phyloP scores from a whole-genome alignment of 768 basidiomycete genomes.

The Mycena rosella region DNA sequence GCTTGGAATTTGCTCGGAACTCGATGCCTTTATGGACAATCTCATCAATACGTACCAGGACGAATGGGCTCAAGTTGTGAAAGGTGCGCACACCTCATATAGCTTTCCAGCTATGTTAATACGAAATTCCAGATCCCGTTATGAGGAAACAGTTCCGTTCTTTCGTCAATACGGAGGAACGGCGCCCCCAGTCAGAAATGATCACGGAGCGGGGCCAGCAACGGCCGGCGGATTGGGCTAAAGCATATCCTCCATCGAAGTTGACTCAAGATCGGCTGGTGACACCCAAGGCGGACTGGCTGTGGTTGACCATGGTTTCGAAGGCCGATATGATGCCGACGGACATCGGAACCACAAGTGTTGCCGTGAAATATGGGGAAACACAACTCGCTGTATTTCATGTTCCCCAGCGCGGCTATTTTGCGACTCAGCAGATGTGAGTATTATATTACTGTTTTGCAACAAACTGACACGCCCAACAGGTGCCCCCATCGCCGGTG shows the following conservation, averaged over 20 bases:
- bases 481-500: slow-evolving; percentile 55
- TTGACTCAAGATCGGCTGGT: slow-evolving; percentile 53
- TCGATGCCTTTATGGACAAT: slow-evolving; percentile 76
- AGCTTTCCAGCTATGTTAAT: slow-evolving; percentile 33
- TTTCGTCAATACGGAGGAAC: slow-evolving; percentile 74
- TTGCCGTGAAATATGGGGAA: slow-evolving; percentile 72
- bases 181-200: slow-evolving; percentile 58
- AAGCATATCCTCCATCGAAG: slow-evolving; percentile 62
- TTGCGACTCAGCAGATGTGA: slow-evolving; percentile 76
- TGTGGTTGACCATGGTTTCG: slow-evolving; percentile 65
- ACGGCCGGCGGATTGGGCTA: slow-evolving; percentile 79
- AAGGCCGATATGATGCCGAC: slow-evolving; percentile 63
- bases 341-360: slow-evolving; percentile 60
- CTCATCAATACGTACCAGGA: slow-evolving; percentile 75
- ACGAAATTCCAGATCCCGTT: slow-evolving; percentile 51
- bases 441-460: slow-evolving; percentile 12
- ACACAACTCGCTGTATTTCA: slow-evolving; percentile 79
- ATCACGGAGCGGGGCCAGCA: slow-evolving; percentile 72
- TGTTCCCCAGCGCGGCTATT: slow-evolving; percentile 69
- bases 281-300: slow-evolving; percentile 65
- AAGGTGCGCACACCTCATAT: slow-evolving; percentile 43
- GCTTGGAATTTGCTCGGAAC: slow-evolving; percentile 76
- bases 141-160: slow-evolving; percentile 67
- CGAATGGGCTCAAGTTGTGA: slow-evolving; percentile 78
- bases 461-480: background rate